Evolutionary conservation across 2,329 filamentous ascomycete genomes (phyloP).

Genomic region (Phyllosticta citriasiana): DNA sequence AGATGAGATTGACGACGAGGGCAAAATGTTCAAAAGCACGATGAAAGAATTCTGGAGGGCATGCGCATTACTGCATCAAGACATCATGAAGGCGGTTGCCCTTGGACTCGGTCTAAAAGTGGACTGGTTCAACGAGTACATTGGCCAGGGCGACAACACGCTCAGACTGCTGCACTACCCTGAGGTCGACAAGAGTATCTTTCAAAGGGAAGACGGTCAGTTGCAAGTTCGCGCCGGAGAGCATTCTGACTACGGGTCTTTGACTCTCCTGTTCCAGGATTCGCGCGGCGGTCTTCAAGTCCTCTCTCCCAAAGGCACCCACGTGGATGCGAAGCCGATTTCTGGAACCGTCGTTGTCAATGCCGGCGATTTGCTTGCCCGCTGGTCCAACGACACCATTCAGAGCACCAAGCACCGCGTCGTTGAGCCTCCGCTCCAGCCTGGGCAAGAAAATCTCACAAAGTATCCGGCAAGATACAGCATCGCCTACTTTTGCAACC

Average conservation of each 20-base stretch:
- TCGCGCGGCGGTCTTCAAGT: slow-evolving; percentile 26
- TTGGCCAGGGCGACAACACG: slow-evolving; percentile 43
- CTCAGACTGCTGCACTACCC: slow-evolving; percentile 72
- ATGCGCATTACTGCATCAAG: slow-evolving; percentile 63
- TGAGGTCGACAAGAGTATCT: slow-evolving; percentile 53
- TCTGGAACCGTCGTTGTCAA: slow-evolving; percentile 77
- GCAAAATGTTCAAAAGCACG: slow-evolving; percentile 53
- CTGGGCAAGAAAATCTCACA: slow-evolving; percentile 33
- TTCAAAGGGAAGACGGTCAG: slow-evolving; percentile 55
- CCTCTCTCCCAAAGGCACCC: slow-evolving; percentile 62
- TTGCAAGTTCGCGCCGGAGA: slow-evolving; percentile 69
- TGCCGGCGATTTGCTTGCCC: slow-evolving; percentile 72
- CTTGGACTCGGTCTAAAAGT: slow-evolving; percentile 66
- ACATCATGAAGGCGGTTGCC: slow-evolving; percentile 77
- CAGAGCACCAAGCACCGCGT: slow-evolving; percentile 85
- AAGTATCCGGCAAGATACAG: slow-evolving; percentile 69
- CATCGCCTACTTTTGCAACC: slow-evolving; percentile 89
- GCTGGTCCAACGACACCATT: slow-evolving; percentile 88
- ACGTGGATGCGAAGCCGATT: slow-evolving; percentile 77
- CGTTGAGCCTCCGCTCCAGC: slow-evolving; percentile 60
- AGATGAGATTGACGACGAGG: slow-evolving; percentile 40
- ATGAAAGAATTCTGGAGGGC: slow-evolving; percentile 68
- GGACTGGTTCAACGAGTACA: slow-evolving; percentile 65
- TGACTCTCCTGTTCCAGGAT: slow-evolving; percentile 41
- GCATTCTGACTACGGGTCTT: slow-evolving; percentile 56